Evolutionary conservation across 345 rosid genomes (phyloP).

Genomic region (Populus euphratica): DNA sequence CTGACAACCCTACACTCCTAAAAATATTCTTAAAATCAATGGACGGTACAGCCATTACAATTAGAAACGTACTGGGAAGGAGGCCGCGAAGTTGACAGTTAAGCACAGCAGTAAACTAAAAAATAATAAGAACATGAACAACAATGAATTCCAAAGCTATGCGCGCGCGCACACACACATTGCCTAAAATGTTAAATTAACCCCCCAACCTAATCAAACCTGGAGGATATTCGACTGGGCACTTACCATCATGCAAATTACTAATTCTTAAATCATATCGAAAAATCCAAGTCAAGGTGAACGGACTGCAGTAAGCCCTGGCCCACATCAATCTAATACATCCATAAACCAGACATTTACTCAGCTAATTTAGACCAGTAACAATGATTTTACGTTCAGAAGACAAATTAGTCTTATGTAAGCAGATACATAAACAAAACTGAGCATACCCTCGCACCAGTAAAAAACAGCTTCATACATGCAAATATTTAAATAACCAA

Average conservation of each 20-base stretch:
- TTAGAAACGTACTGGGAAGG: conserved; percentile 29
- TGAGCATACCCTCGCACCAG: conserved; percentile 14
- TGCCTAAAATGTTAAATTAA: not conserved
- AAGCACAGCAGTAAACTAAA: not conserved
- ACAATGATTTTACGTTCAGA: conserved; percentile 2
- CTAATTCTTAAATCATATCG: not conserved
- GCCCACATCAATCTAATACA: conserved; percentile 9
- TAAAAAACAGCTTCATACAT: conserved; percentile 4
- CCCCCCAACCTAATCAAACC: conserved; percentile 11
- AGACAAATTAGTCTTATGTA: not conserved
- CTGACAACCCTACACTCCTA: conserved; percentile 13
- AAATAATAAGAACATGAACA: not conserved
- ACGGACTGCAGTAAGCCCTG: not conserved
- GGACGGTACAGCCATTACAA: conserved; percentile 38
- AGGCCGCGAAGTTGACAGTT: not conserved
- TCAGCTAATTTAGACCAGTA: conserved; percentile 19
- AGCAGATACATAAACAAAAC: not conserved
- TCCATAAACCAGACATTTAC: not conserved
- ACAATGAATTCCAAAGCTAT: not conserved
- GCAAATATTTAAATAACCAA: conserved; percentile 11
- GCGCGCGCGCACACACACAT: too few species aligned
- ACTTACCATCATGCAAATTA: conserved; percentile 8
- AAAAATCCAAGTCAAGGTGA: conserved; percentile 7
- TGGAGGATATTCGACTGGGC: conserved; percentile 8
- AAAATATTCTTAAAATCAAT: conserved; percentile 6